Percentiles rank a stretch among this genome's conserved stretches.
Conservation (phyloP, 305 asterid species). For the Coffea humblotiana region DNA sequence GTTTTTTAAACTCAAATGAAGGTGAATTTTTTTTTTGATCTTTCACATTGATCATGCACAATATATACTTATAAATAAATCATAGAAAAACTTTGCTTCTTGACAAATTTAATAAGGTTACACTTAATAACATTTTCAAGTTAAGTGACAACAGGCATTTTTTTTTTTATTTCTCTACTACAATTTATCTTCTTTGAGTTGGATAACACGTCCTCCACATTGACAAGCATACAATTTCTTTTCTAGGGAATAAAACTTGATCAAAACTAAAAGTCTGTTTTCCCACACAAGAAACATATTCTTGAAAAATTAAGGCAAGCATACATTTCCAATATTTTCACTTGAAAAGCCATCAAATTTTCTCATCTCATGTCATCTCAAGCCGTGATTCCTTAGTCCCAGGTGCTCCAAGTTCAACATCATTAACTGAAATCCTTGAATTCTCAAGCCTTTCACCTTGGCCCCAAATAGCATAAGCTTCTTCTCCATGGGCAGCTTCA, state of each 20-base stretch:
- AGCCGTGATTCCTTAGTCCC: constrained; percentile 3
- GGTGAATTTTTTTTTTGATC: too few relatives aligned
- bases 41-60: too few relatives aligned
- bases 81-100: background rate
- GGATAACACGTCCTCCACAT: background rate
- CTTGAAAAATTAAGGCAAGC: background rate
- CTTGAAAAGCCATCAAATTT: background rate
- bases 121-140: background rate
- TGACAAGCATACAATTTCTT: background rate
- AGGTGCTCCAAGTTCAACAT: constrained; percentile 35
- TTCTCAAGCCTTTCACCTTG: constrained; percentile 53
- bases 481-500: constrained; percentile 73
- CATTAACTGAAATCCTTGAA: constrained; percentile 34
- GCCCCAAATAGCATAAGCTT: constrained; percentile 71
- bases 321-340: background rate
- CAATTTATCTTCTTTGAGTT: background rate
- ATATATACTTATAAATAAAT: too few relatives aligned
- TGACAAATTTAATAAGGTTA: background rate
- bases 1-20: too few relatives aligned
- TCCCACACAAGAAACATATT: background rate
- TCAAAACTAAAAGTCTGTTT: background rate
- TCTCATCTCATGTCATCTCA: constrained; percentile 12
- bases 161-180: background rate
- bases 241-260: background rate
- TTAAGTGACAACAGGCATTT: background rate